Evolutionary conservation across 148 eudicot genomes (phyloP).

Genomic region (Dysphania ambrosioides): DNA sequence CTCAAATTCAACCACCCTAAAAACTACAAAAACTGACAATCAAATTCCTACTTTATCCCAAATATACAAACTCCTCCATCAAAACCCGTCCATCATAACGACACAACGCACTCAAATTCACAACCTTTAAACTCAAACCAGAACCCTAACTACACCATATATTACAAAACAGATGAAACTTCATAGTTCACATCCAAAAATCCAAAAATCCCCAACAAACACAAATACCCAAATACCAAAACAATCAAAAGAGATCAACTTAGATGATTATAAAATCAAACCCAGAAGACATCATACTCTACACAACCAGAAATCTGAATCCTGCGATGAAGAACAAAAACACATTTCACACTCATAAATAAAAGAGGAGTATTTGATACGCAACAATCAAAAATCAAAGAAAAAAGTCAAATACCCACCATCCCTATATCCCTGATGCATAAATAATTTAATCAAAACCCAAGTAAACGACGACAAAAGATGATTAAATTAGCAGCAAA

Average conservation of each 20-base stretch:
- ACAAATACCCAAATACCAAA: conserved; percentile 12
- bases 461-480: conserved; percentile 3
- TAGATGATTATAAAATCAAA: neutral
- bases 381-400: neutral
- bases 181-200: too few species aligned
- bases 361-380: neutral
- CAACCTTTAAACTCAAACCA: neutral
- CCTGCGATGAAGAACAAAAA: neutral
- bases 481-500: conserved; percentile 7
- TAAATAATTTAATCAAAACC: conserved; percentile 14
- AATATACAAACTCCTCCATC: conserved; percentile 26
- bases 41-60: conserved; percentile 25
- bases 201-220: conserved; percentile 13
- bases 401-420: conserved; percentile 18
- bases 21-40: conserved; percentile 22
- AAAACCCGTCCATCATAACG: conserved; percentile 20
- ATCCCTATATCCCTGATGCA: conserved; percentile 17
- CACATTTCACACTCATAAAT: neutral
- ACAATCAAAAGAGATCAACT: neutral
- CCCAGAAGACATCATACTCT: neutral
- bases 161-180: conserved; percentile 13
- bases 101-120: neutral
- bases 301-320: conserved; percentile 15
- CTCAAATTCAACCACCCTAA: conserved; percentile 13
- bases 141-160: neutral